Conservation (phyloP, 305 asterid genomes). For the Fraxinus xanthoxyloides region DNA sequence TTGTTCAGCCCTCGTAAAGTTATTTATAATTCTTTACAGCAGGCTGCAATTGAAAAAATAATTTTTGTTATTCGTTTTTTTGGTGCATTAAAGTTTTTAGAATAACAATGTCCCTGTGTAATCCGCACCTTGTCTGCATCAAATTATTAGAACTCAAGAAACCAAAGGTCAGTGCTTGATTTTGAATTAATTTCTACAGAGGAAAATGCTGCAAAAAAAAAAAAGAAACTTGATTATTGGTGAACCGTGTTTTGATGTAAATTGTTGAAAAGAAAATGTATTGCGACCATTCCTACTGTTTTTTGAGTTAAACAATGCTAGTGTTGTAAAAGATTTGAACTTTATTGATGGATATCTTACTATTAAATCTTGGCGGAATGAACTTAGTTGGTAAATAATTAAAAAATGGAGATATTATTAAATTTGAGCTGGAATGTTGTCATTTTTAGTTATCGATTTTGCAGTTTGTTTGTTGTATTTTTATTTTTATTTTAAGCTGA, state of each 20-base stretch:
- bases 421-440: background rate
- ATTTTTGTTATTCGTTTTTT: background rate
- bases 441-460: background rate
- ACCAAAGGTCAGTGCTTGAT: slow-evolving; percentile 40
- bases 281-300: background rate
- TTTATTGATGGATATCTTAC: background rate
- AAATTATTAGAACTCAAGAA: slow-evolving; percentile 28
- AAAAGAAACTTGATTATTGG: background rate
- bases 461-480: background rate
- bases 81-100: background rate
- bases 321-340: background rate
- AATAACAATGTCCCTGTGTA: slow-evolving; percentile 38
- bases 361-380: background rate
- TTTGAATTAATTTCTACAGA: background rate
- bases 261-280: background rate
- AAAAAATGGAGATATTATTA: background rate
- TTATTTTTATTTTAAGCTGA: background rate
- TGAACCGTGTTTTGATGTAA: background rate
- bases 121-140: slow-evolving; percentile 42
- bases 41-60: background rate
- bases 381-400: background rate
- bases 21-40: background rate
- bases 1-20: background rate
- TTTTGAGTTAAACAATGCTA: background rate
- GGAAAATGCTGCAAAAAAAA: background rate